Conservation (phyloP, 139 green algal genomes). For the Haematococcus lacustris region DNA sequence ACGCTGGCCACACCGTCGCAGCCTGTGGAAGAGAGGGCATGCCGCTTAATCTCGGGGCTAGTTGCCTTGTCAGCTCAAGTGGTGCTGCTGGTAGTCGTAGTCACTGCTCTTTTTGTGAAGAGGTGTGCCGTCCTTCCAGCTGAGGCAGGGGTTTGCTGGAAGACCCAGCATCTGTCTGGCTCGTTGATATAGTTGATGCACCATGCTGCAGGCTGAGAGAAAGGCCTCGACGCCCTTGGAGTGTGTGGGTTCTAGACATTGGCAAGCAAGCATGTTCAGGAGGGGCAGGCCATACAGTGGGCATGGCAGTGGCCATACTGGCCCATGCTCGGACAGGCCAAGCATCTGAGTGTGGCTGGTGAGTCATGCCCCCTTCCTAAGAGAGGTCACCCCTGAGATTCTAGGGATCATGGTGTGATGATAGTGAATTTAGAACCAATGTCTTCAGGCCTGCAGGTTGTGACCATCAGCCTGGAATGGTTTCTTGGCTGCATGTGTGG, state of each 20-base stretch:
- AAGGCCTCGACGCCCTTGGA: conserved; percentile 14
- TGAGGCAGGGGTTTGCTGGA: too few relatives aligned
- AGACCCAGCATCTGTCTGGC: neutral
- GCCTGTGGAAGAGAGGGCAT: too few relatives aligned
- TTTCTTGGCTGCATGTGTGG: too few relatives aligned
- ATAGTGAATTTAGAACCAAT: too few relatives aligned
- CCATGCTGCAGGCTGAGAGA: conserved; percentile 13
- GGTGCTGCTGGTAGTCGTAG: conserved; percentile 11
- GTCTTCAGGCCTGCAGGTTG: too few relatives aligned
- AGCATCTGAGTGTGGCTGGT: conserved; percentile 15
- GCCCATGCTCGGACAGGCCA: neutral
- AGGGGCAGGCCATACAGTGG: conserved; percentile 9
- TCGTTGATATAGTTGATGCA: neutral
- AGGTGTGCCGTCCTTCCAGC: too few relatives aligned
- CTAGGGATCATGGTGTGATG: too few relatives aligned
- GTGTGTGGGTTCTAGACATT: conserved; percentile 21
- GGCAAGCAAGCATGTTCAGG: conserved; percentile 19
- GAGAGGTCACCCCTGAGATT: too few relatives aligned
- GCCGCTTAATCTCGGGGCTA: conserved; percentile 12
- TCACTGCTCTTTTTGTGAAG: conserved; percentile 11
- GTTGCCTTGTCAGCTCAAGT: conserved; percentile 9
- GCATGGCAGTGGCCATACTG: neutral
- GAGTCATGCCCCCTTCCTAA: too few relatives aligned
- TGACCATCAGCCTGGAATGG: too few relatives aligned
- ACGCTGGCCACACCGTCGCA: too few relatives aligned